Evolutionary conservation across 208 protist species (phyloP), one percentile per base, ranked within the genome.

Genomic region (Baffinella frigidus): DNA sequence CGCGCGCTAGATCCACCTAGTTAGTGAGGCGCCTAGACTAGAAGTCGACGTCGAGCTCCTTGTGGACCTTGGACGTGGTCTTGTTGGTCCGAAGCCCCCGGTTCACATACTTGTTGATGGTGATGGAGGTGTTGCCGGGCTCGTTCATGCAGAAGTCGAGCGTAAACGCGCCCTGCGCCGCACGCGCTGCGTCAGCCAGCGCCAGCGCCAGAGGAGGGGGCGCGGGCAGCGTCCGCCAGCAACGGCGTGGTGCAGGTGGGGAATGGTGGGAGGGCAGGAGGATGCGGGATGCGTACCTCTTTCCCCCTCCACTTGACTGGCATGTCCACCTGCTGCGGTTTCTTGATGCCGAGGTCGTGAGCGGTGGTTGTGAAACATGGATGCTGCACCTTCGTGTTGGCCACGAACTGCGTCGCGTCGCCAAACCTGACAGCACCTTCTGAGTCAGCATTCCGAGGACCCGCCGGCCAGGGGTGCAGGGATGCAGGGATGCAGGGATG

Each of bases 321-420:
- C 77, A 87, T 87, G 50, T 87, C 77, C 38, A 87, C 77, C 35
- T 87, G 77, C 36, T 87, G 77, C 77, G 77, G 77, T 61, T 87
- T 87, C 77, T 61, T 87, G 27, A n/a, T 17, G 2, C 77, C 77
- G 39, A 87, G 17, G 11, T 87, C 77, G n/a, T 87, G 77, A 0
- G 77, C 14, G 20, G 77, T 87, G 14, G 77, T 87, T 17, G 77
- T 87, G 44, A 87, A 87, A 33, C 77, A 87, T 1, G 77, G 77
- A 87, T 87, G 77, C 39, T 87, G 77, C 20, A 61, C 50, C 44
- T 87, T 87, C 20, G 38, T 33, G 39, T 61, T 80, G 71, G 20
- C 20, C 2, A 50, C 43, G 71, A 50, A 48, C 7, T 30, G 56
- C n/a, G 56, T 30, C 20, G 56, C 56, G n/a, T 64, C 56, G 20